Base-by-base conservation (phyloP, 352 stramenopile genomes). In the Phytophthora aleatoria region DNA sequence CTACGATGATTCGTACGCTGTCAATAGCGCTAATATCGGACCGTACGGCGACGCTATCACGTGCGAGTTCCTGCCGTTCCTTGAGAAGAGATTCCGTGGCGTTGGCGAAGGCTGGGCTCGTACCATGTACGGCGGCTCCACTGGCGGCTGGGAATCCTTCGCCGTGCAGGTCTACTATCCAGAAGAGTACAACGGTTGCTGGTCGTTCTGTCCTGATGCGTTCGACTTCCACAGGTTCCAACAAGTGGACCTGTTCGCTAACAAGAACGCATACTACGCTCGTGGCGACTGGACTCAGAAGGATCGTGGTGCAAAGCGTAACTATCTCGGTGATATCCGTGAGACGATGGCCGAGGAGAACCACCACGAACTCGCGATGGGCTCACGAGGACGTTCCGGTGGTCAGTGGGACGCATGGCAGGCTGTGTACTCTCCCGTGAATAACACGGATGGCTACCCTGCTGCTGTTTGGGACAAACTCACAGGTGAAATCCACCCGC, bases 161-260 rank as follows among this genome's bases (percentile, higher is more conserved):
- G 80, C 83, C 1, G 80, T 89, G 28, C 82, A 91, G 35, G 82
- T 91, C 2, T 89, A 85, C 64, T 91, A 91, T 55, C 82, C 80
- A 3, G 81, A 91, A 16, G 83, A 88, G 27, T 91, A 90, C 78
- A 91, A 90, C 52, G 83, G 83, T 54, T 91, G 83, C 75, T 91
- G 81, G 82, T 85, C 80, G n/a, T 91, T 91, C 61, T 91, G 82
- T 30, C 82, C 82, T 0, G 82, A 91, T 49, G 81, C 83, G 36
- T 91, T 90, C 51, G 83, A 91, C 58, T 91, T 91, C 50, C 83
- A 69, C 48, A 82, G 85, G 7, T 91, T 91, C 64, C 83, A 91
- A 56, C 79, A 90, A 52, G 83, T 91, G 20, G 72, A 91, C 42
- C 48, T 91, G 13, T 68, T 89, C 7, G 65, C 79, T 2, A 81